Conservation (phyloP, 306 rosid genomes). For the Medicago arabica region DNA sequence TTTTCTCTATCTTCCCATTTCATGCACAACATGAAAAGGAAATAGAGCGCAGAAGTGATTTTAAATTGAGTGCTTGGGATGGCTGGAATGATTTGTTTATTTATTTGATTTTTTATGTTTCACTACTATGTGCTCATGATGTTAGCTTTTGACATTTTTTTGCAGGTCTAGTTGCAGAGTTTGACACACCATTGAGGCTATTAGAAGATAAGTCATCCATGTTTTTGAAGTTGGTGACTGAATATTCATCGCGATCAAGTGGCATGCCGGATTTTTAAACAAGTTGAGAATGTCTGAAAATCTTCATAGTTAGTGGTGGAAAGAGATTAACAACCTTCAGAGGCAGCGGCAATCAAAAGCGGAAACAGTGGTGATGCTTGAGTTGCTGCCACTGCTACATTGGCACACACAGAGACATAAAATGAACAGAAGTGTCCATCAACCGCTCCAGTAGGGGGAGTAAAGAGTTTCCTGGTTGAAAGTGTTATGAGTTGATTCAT, state of each 20-base stretch:
- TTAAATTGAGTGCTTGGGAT: not conserved
- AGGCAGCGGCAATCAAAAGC: slow-evolving; percentile 33
- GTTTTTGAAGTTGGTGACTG: slow-evolving; percentile 85
- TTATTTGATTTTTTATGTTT: not conserved
- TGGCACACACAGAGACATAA: slow-evolving; percentile 30
- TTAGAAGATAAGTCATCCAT: slow-evolving; percentile 89
- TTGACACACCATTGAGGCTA: slow-evolving; percentile 72
- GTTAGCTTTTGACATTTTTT: slow-evolving; percentile 42
- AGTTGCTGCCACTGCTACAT: slow-evolving; percentile 47
- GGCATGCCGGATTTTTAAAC: slow-evolving; percentile 67
- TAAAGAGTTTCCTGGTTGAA: slow-evolving; percentile 36
- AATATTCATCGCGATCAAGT: slow-evolving; percentile 81
- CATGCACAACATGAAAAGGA: not conserved
- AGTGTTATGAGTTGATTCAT: slow-evolving; percentile 41
- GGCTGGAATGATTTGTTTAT: not conserved
- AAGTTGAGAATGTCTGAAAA: slow-evolving; percentile 45
- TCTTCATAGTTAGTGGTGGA: slow-evolving; percentile 13
- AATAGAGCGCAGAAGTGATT: not conserved
- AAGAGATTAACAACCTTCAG: slow-evolving; percentile 30
- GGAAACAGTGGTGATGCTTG: slow-evolving; percentile 34
- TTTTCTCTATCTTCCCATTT: not conserved
- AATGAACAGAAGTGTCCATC: slow-evolving; percentile 11
- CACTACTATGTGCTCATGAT: slow-evolving; percentile 29
- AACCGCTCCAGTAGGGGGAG: slow-evolving; percentile 41
- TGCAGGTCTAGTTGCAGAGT: slow-evolving; percentile 89